Percentiles rank a stretch among this genome's conserved stretches.
Conservation (phyloP, 176 grass and related monocot genomes). For the Phyllostachys edulis region DNA sequence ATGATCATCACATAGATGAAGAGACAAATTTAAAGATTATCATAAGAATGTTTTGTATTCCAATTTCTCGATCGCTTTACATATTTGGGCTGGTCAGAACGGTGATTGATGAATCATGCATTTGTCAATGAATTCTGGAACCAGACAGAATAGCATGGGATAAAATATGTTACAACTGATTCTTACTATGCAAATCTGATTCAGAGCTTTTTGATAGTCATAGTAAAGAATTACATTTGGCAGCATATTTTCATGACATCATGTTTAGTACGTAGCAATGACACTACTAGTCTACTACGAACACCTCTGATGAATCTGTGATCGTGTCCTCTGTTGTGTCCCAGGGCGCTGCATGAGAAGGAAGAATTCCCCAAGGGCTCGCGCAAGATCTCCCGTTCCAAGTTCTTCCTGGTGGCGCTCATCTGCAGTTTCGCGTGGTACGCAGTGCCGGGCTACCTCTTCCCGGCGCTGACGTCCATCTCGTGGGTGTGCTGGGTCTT, state of each 20-base stretch:
- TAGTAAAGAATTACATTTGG: not conserved
- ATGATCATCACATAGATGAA: no score
- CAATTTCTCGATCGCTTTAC: no score
- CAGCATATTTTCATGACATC: not conserved
- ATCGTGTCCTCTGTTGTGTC: slow-evolving; percentile 12
- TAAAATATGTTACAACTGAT: not conserved
- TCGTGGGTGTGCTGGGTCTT: slow-evolving; percentile 88
- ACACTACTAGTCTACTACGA: not conserved
- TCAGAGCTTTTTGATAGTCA: not conserved
- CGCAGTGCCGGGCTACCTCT: slow-evolving; percentile 62
- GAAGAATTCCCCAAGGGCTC: slow-evolving; percentile 40
- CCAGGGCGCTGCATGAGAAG: slow-evolving; percentile 83
- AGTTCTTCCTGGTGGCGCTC: slow-evolving; percentile 85
- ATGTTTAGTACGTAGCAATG: not conserved
- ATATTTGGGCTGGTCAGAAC: no score
- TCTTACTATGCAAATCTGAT: not conserved
- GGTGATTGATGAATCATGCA: no score
- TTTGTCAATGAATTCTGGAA: no score
- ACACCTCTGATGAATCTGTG: not conserved
- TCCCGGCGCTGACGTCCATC: slow-evolving; percentile 58
- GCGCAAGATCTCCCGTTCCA: slow-evolving; percentile 56
- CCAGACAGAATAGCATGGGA: no score
- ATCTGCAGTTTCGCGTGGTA: slow-evolving; percentile 74
- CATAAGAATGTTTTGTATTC: no score
- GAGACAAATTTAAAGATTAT: no score